phyloP scores from a whole-genome alignment of 1,284 basidiomycete genomes.

The Pascua sp. region DNA sequence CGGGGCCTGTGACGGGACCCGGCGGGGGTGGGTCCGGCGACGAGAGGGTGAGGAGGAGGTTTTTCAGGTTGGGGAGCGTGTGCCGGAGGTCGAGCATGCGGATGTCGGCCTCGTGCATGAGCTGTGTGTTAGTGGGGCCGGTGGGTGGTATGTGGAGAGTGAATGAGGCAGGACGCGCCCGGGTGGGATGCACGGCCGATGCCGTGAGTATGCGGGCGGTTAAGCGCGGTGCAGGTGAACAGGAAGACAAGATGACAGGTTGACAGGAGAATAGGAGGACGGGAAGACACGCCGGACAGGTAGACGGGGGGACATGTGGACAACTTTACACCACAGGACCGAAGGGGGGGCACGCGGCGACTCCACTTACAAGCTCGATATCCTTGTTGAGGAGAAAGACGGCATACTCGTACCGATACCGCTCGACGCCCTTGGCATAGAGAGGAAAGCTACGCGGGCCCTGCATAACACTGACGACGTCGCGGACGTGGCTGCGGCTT shows the following conservation, averaged over 20 bases:
- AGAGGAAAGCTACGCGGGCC: constrained; percentile 90
- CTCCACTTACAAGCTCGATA: constrained; percentile 74
- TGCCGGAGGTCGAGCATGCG: constrained; percentile 88
- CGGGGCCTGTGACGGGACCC: constrained; percentile 15
- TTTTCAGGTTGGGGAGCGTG: constrained; percentile 94
- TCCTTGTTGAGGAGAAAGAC: constrained; percentile 97
- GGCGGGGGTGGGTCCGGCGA: constrained; percentile 30
- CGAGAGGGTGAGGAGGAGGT: constrained; percentile 74
- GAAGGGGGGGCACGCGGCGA: too few species aligned
- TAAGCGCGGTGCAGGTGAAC: too few species aligned
- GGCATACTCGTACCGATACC: constrained; percentile 95
- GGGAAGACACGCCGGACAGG: too few species aligned
- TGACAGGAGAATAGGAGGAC: too few species aligned
- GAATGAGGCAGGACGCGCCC: too few species aligned
- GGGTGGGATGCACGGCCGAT: too few species aligned
- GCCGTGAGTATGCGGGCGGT: too few species aligned
- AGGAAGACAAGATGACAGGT: too few species aligned
- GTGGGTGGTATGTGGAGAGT: too few species aligned
- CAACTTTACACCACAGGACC: too few species aligned
- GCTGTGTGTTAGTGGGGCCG: constrained; percentile 54
- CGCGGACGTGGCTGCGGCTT: constrained; percentile 79
- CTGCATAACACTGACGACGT: constrained; percentile 88
- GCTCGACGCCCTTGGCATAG: constrained; percentile 89
- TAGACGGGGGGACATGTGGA: too few species aligned
- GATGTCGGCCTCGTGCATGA: constrained; percentile 83